Percentiles rank a stretch among this genome's conserved stretches.
These are phyloP conservation scores for Backusella circina DNA, from an alignment of 192 early-diverging fungal genomes.

Conservation along the genomic window DNA sequence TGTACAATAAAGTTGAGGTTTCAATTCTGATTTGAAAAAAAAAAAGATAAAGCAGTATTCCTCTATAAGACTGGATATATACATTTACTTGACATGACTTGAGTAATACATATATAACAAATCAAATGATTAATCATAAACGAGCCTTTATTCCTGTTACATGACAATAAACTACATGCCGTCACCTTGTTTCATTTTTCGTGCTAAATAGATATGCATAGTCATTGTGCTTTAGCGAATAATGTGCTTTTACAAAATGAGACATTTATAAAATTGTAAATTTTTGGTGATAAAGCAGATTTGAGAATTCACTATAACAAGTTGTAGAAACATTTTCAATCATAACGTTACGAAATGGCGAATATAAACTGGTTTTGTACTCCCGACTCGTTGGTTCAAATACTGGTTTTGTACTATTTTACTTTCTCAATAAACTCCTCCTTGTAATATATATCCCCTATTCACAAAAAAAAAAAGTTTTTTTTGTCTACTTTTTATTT, in stretches of 20 bases:
- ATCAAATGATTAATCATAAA: background rate
- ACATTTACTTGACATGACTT: background rate
- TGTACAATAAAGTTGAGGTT: too few species aligned
- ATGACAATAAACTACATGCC: background rate
- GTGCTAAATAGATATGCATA: background rate
- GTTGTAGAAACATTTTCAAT: background rate
- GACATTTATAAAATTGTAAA: background rate
- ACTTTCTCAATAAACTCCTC: background rate
- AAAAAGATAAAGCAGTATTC: background rate
- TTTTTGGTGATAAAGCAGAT: background rate
- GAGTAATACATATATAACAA: background rate
- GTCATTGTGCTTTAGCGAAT: background rate
- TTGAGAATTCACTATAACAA: background rate
- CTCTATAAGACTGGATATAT: background rate
- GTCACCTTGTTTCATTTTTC: background rate
- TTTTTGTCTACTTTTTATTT: background rate
- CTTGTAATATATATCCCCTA: background rate
- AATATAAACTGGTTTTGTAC: background rate
- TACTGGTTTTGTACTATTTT: background rate
- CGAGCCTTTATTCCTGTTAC: background rate
- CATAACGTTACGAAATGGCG: background rate
- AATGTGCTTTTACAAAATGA: background rate
- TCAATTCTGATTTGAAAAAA: background rate
- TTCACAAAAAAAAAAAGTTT: background rate
- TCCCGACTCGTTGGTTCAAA: too few species aligned